Conservation (phyloP, 148 eudicot species). For the Vaccinium myrtillus region DNA sequence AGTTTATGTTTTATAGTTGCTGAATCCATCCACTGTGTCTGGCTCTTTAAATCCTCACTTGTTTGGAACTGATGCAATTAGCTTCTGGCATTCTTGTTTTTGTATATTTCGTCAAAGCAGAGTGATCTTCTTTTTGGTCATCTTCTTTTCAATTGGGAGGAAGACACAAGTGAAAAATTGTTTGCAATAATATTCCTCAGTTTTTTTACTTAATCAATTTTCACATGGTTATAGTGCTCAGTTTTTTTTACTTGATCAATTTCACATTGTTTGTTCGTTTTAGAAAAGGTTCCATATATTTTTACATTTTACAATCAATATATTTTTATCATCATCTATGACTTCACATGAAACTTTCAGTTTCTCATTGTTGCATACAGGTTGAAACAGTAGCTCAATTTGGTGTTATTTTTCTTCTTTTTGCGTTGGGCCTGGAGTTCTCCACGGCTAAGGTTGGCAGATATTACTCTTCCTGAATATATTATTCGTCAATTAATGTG, state of each 20-base stretch:
- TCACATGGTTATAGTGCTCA: not conserved
- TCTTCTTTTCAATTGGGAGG: not conserved
- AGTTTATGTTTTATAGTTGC: not conserved
- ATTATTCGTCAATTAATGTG: not conserved
- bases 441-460: slow-evolving; percentile 73
- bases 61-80: not conserved
- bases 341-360: not conserved
- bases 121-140: not conserved
- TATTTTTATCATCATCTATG: not conserved
- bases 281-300: not conserved
- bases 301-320: not conserved
- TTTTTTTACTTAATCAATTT: not conserved
- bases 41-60: not conserved
- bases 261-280: not conserved
- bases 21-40: not conserved
- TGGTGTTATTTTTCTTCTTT: slow-evolving; percentile 97
- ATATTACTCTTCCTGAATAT: not conserved
- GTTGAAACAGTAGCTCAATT: slow-evolving; percentile 99
- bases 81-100: not conserved
- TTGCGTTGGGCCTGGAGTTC: slow-evolving; percentile 96
- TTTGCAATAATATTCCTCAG: not conserved
- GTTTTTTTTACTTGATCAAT: not conserved
- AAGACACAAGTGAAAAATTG: not conserved
- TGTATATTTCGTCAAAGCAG: not conserved
- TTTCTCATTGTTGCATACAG: slow-evolving; percentile 34